phyloP scores from a whole-genome alignment of 2,329 filamentous ascomycete genomes.

The Alternaria sp. region DNA sequence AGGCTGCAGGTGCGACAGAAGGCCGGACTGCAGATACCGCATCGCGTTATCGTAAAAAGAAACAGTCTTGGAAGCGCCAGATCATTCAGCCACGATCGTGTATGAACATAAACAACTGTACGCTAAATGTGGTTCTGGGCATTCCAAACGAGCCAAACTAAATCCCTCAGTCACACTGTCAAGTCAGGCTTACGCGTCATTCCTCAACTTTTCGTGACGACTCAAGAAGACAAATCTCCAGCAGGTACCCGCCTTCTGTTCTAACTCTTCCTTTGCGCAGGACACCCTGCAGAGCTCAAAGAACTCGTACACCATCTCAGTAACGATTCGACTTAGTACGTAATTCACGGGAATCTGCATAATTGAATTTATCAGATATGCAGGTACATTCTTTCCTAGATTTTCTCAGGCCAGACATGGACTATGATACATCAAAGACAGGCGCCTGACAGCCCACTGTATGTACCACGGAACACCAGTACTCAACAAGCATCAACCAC shows the following conservation, averaged over 20 bases:
- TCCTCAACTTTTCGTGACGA: not conserved
- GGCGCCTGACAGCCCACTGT: slow-evolving; percentile 1
- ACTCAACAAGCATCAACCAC: slow-evolving; percentile 2
- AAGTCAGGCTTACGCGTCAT: not conserved
- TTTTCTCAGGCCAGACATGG: not conserved
- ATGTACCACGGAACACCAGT: not conserved
- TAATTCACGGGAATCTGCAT: not conserved
- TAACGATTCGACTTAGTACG: not conserved
- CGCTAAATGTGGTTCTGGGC: not conserved
- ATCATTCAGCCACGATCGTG: not conserved
- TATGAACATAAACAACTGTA: not conserved
- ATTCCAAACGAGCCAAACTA: not conserved
- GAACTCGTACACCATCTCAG: not conserved
- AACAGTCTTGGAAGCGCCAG: not conserved
- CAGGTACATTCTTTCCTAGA: slow-evolving; percentile 4
- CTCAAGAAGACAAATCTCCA: not conserved
- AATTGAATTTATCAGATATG: not conserved
- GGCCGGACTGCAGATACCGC: not conserved
- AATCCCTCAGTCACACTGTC: not conserved
- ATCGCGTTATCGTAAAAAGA: not conserved
- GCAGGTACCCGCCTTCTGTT: not conserved
- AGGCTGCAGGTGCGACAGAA: slow-evolving; percentile 7
- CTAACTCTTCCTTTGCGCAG: not conserved
- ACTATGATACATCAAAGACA: not conserved
- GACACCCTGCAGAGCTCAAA: not conserved